Evolutionary conservation across 495 filamentous ascomycete species (phyloP).

Genomic region (Staphylotrichum longicolle): DNA sequence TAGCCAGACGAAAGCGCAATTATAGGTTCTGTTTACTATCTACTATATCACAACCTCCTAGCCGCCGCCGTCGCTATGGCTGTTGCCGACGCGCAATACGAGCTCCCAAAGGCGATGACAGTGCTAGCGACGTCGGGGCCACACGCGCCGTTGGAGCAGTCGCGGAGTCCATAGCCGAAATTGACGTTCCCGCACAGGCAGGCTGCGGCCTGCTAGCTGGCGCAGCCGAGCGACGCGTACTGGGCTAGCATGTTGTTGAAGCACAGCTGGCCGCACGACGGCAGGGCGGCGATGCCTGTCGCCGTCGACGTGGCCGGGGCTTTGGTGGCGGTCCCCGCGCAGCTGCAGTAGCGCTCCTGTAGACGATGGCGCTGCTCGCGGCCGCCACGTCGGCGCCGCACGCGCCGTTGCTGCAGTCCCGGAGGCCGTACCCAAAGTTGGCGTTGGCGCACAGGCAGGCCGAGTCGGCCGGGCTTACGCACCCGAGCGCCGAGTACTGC

Average conservation of each 20-base stretch:
- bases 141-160: constrained; percentile 5
- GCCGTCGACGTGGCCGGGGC: background rate
- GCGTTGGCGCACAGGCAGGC: background rate
- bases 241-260: constrained; percentile 2
- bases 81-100: background rate
- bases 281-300: background rate
- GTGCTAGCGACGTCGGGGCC: background rate
- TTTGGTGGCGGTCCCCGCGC: background rate
- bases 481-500: background rate
- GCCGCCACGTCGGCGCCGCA: background rate
- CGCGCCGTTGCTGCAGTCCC: constrained; percentile 1
- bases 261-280: background rate
- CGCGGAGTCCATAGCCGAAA: background rate
- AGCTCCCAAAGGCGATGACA: background rate
- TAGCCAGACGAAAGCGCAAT: no score
- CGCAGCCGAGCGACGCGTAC: background rate
- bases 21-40: no score
- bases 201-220: background rate
- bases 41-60: constrained; percentile 1
- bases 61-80: background rate
- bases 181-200: background rate
- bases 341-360: constrained; percentile 2
- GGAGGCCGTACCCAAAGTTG: background rate
- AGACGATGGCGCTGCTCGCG: background rate
- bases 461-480: background rate